These are phyloP conservation scores for Ophiostoma ulmi DNA, from an alignment of 2,329 filamentous ascomycete genomes.

Conservation along the genomic window DNA sequence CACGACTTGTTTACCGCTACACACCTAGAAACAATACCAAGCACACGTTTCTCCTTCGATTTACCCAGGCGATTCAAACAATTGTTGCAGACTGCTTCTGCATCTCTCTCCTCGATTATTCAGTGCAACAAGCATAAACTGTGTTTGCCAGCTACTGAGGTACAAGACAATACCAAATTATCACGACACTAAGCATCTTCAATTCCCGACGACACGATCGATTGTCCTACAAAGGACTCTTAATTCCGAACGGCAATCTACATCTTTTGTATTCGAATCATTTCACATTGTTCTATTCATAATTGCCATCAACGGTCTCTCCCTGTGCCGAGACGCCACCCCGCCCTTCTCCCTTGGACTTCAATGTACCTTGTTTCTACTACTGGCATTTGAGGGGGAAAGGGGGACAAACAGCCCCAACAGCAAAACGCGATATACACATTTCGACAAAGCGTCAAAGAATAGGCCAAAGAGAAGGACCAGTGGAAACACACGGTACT, in stretches of 20 bases:
- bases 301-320: not conserved
- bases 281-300: not conserved
- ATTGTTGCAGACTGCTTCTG: not conserved
- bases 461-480: not conserved
- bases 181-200: not conserved
- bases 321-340: slow-evolving; percentile 4
- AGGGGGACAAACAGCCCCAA: slow-evolving; percentile 14
- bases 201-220: not conserved
- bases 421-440: not conserved
- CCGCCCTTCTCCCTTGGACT: slow-evolving; percentile 20
- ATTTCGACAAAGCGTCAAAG: not conserved
- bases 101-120: not conserved
- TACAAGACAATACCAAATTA: not conserved
- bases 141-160: not conserved
- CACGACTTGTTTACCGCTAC: not conserved
- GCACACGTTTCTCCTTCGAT: not conserved
- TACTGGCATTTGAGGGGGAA: slow-evolving; percentile 23
- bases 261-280: not conserved
- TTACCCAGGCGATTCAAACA: not conserved
- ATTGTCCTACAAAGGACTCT: not conserved
- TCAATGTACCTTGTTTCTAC: slow-evolving; percentile 20
- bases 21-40: not conserved
- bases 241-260: not conserved
- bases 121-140: not conserved
- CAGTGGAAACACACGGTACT: not conserved